Conservation (phyloP, 1,284 basidiomycete species). For the Fomitopsis betulina region DNA sequence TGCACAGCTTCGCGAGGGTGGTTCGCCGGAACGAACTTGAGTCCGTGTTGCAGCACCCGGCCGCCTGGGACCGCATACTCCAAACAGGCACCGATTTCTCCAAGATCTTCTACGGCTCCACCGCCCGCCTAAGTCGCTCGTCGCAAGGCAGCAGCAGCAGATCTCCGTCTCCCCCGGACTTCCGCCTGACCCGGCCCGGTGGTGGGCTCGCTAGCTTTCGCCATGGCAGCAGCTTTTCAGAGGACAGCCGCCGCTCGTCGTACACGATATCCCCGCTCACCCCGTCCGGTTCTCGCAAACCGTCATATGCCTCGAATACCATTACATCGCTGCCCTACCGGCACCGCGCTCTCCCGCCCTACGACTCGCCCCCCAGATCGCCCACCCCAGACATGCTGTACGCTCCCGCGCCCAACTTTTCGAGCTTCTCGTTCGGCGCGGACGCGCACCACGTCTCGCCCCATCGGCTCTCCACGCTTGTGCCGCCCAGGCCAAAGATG, state of each 20-base stretch:
- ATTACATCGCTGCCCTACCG: slow-evolving; percentile 15
- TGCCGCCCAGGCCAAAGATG: not conserved
- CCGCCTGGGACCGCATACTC: slow-evolving; percentile 34
- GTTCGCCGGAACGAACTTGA: slow-evolving; percentile 63
- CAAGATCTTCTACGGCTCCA: slow-evolving; percentile 16
- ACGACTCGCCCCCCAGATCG: slow-evolving; percentile 12
- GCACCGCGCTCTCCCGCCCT: slow-evolving; percentile 11
- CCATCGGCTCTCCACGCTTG: not conserved
- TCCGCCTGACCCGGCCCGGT: slow-evolving; percentile 5
- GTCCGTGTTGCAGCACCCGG: slow-evolving; percentile 46
- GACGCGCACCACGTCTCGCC: not conserved
- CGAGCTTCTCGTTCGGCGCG: not conserved
- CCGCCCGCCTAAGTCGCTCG: slow-evolving; percentile 19
- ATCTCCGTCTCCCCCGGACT: slow-evolving; percentile 12
- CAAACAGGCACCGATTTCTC: slow-evolving; percentile 23
- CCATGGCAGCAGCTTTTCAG: slow-evolving; percentile 7
- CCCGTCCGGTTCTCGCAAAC: slow-evolving; percentile 4
- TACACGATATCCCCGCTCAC: slow-evolving; percentile 9
- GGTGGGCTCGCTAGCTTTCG: slow-evolving; percentile 11
- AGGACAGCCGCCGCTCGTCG: slow-evolving; percentile 8
- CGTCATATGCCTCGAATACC: slow-evolving; percentile 7
- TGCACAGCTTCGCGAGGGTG: slow-evolving; percentile 60
- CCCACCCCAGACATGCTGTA: slow-evolving; percentile 14
- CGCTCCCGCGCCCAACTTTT: not conserved
- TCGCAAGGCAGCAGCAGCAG: slow-evolving; percentile 18